Base-by-base conservation (phyloP, 257 asterid genomes). In the Scutellaria baicalensis region DNA sequence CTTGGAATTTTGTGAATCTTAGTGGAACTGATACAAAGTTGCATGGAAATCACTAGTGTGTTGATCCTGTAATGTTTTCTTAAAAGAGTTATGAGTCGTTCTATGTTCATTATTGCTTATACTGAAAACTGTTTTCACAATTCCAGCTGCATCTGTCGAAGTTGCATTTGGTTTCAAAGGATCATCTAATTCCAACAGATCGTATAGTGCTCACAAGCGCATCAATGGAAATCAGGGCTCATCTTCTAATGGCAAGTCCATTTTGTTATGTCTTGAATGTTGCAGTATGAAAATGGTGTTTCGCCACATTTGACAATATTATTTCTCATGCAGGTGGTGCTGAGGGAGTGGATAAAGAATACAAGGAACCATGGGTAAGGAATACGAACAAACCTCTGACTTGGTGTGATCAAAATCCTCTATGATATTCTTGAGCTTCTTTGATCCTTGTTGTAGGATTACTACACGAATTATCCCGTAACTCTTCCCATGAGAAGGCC, bases 341-440 rank as follows among this genome's bases (percentile, higher is more conserved):
- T 38, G 78, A 58, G 44, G 64, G 5, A 38, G 54, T 71, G n/a
- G 78, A 74, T 79, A 87, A 90, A 83, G 95, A 93, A 51, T 93
- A 90, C 79, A 82, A 81, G 55, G 97, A 93, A 75, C 98, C 98
- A 49, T 93, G 96, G 96, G 96, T 88, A 70, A 74, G 89, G 71
- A 21, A 36, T 36, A 58, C 13, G 13, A 39, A 36, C 39, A 68
- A 18, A 59, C 17, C 69, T 36, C 50, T 76, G 3, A 21, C 59
- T 61, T 42, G 5, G 10, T 49, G 50, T 55, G 47, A 9, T 9
- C 45, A 11, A 66, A 14, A 48, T 72, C 42, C 21, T 59, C 38
- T 40, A 13, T 17, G 13, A 6, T 60, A 27, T 18, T 9, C 49
- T 59, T 66, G 40, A 59, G 20, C 16, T 74, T 72, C 17, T 47